These are phyloP conservation scores for Jamesozyma hellenica DNA, from an alignment of 805 yeast species.

Conservation along the genomic window DNA sequence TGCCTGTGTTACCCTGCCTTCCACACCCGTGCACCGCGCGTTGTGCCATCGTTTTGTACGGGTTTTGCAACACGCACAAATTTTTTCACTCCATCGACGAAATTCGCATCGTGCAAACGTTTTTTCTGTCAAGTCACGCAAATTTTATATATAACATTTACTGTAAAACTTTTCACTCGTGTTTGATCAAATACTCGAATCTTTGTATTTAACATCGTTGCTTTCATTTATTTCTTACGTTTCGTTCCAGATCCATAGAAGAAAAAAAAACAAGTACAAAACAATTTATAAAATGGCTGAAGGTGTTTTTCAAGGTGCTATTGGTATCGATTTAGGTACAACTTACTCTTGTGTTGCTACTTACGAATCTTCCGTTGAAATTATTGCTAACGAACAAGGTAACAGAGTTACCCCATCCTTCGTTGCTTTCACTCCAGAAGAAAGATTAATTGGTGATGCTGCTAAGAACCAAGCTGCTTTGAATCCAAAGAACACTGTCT, in stretches of 20 bases:
- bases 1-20: too few relatives aligned
- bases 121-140: too few relatives aligned
- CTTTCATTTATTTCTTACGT: conserved; percentile 7
- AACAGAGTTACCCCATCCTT: conserved; percentile 77
- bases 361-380: conserved; percentile 67
- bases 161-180: not conserved
- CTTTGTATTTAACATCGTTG: not conserved
- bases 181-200: not conserved
- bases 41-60: not conserved
- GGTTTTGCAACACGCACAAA: not conserved
- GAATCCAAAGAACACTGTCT: conserved; percentile 66
- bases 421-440: conserved; percentile 70
- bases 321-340: conserved; percentile 97
- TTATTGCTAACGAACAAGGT: conserved; percentile 77
- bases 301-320: conserved; percentile 99
- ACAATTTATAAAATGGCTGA: conserved; percentile 63
- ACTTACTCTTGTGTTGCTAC: conserved; percentile 76
- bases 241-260: not conserved
- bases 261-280: not conserved
- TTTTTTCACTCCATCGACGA: not conserved
- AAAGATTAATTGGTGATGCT: conserved; percentile 74
- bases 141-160: not conserved
- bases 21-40: too few relatives aligned
- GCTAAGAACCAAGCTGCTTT: conserved; percentile 76
- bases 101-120: too few relatives aligned